Percentiles rank a stretch among this genome's conserved stretches.
These are phyloP conservation scores for Nicotiana otophora DNA, from an alignment of 257 asterid species.

Conservation along the genomic window DNA sequence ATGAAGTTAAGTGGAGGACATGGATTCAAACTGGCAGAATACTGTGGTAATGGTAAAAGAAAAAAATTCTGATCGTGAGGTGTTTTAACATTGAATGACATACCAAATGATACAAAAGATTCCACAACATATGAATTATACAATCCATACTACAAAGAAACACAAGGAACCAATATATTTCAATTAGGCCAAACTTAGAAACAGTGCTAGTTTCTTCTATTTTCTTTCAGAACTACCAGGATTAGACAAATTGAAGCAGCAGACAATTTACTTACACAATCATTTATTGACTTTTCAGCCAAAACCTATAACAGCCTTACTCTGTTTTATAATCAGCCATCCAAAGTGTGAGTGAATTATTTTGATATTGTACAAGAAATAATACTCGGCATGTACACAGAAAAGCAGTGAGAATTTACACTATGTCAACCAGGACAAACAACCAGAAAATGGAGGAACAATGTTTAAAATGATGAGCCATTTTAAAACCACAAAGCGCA, in stretches of 20 bases:
- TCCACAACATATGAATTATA: not conserved
- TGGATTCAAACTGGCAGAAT: not conserved
- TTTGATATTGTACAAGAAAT: constrained; percentile 9
- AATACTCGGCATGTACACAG: constrained; percentile 1
- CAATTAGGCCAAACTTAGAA: not conserved
- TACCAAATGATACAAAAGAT: not conserved
- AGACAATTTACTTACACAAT: not conserved
- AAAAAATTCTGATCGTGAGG: not conserved
- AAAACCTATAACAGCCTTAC: not conserved
- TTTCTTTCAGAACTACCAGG: not conserved
- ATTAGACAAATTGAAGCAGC: constrained; percentile 4
- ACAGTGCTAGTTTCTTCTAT: not conserved
- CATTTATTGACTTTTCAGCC: not conserved
- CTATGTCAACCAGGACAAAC: not conserved
- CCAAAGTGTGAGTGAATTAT: not conserved
- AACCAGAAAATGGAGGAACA: constrained; percentile 2
- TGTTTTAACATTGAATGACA: not conserved
- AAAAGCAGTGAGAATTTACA: constrained; percentile 6
- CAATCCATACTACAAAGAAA: not conserved
- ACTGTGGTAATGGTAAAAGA: not conserved
- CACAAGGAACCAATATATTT: not conserved
- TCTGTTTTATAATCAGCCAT: not conserved
- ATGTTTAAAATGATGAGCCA: not conserved
- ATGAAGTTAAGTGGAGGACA: not conserved
- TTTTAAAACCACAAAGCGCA: constrained; percentile 5